Evolutionary conservation across 2,329 filamentous ascomycete species (phyloP).

Genomic region (Fusarium sp.): DNA sequence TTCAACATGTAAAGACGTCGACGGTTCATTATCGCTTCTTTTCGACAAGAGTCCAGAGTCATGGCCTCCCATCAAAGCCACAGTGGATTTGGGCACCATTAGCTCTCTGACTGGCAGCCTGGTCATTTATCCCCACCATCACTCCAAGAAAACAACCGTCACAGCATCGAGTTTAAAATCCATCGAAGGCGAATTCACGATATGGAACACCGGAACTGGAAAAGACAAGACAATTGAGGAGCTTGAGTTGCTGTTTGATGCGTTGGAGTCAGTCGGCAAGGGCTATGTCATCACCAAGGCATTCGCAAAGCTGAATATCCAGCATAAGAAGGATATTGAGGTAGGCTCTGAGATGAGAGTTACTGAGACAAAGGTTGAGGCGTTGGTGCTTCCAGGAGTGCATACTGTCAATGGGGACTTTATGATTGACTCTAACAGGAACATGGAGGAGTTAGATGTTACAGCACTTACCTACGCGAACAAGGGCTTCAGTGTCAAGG

Average conservation of each 20-base stretch:
- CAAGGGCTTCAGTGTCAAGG: constrained; percentile 41
- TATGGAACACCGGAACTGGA: constrained; percentile 41
- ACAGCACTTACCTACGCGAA: constrained; percentile 36
- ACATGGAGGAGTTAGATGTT: constrained; percentile 37
- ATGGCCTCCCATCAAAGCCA: constrained; percentile 42
- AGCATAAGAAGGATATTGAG: constrained; percentile 33
- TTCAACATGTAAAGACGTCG: constrained; percentile 43
- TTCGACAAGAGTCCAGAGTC: constrained; percentile 41
- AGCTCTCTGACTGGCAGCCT: constrained; percentile 40
- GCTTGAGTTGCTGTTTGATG: constrained; percentile 38
- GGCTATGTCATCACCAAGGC: constrained; percentile 44
- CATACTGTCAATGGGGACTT: constrained; percentile 44
- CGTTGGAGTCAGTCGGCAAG: constrained; percentile 36
- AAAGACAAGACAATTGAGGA: constrained; percentile 29
- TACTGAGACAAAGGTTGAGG: constrained; percentile 38
- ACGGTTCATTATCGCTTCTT: constrained; percentile 46
- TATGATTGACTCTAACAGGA: constrained; percentile 40
- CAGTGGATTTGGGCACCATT: constrained; percentile 44
- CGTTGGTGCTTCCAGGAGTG: constrained; percentile 40
- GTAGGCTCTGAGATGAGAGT: constrained; percentile 43
- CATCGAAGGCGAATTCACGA: constrained; percentile 40
- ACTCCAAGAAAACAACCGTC: constrained; percentile 43
- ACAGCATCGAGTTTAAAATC: constrained; percentile 39
- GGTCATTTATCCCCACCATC: constrained; percentile 44
- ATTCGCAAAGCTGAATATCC: constrained; percentile 36